phyloP scores from a whole-genome alignment of 371 early-diverging fungal species.

The Mucor ambiguus region DNA sequence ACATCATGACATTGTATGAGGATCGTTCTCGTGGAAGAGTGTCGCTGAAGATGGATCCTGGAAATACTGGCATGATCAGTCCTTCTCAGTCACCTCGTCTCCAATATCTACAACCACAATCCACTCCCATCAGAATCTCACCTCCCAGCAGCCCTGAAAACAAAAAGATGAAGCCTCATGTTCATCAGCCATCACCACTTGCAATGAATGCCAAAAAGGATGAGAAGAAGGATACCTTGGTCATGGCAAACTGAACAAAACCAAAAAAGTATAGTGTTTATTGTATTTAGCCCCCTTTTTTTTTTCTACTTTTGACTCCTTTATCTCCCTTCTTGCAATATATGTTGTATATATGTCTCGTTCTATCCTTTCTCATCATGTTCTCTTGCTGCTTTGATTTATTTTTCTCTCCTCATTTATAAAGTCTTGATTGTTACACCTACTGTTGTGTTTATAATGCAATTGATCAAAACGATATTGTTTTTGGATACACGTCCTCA shows the following conservation, averaged over 20 bases:
- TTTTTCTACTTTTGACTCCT: constrained; percentile 1
- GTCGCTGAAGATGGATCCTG: constrained; percentile 43
- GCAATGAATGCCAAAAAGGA: constrained; percentile 20
- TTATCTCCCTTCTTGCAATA: constrained; percentile 2
- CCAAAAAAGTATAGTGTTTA: constrained; percentile 5
- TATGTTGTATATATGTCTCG: background rate
- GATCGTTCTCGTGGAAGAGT: constrained; percentile 59
- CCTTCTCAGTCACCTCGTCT: constrained; percentile 8
- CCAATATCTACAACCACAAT: constrained; percentile 31
- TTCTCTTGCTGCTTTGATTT: background rate
- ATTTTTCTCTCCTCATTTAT: background rate
- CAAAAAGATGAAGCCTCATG: constrained; percentile 27
- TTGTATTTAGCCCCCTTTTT: constrained; percentile 1
- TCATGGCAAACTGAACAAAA: constrained; percentile 18
- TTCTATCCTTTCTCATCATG: background rate
- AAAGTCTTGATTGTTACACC: background rate
- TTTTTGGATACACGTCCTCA: background rate
- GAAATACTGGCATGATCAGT: constrained; percentile 11
- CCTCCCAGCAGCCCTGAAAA: constrained; percentile 56
- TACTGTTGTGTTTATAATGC: background rate
- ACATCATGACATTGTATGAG: constrained; percentile 67
- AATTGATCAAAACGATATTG: background rate
- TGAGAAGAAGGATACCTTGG: constrained; percentile 15
- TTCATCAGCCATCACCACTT: constrained; percentile 33
- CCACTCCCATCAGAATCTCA: constrained; percentile 55